These are phyloP conservation scores for Alnus rubra DNA, from an alignment of 306 rosid genomes.

Conservation along the genomic window DNA sequence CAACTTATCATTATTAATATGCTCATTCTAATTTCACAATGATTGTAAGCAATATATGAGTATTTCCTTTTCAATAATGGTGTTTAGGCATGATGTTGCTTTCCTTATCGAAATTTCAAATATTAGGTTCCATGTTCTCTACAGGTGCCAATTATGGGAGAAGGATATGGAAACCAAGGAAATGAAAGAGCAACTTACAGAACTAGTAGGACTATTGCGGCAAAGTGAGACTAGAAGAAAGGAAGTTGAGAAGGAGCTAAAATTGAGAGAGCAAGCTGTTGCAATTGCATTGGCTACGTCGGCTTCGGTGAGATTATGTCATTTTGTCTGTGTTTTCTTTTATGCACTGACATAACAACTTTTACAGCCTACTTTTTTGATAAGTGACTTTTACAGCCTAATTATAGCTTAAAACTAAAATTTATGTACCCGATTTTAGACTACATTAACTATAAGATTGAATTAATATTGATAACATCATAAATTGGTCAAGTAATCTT, in stretches of 20 bases:
- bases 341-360: background rate
- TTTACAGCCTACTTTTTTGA: background rate
- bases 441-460: background rate
- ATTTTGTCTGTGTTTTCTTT: slow-evolving; percentile 10
- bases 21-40: background rate
- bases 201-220: slow-evolving; percentile 86
- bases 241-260: slow-evolving; percentile 92
- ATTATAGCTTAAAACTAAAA: slow-evolving; percentile 2
- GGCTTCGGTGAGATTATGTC: slow-evolving; percentile 58
- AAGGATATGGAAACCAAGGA: slow-evolving; percentile 88
- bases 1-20: background rate
- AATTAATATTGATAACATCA: slow-evolving; percentile 3
- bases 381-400: background rate
- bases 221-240: slow-evolving; percentile 94
- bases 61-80: background rate
- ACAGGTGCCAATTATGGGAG: slow-evolving; percentile 96
- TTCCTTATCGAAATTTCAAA: slow-evolving; percentile 27
- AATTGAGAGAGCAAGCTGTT: slow-evolving; percentile 82
- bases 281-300: slow-evolving; percentile 73
- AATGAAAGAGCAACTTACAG: slow-evolving; percentile 98
- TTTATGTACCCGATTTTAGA: background rate
- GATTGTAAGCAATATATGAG: background rate
- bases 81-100: background rate
- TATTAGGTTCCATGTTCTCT: slow-evolving; percentile 28
- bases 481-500: background rate